Base-by-base conservation (phyloP, 176 grass and related monocot species). In the Chrysopogon serrulatus region DNA sequence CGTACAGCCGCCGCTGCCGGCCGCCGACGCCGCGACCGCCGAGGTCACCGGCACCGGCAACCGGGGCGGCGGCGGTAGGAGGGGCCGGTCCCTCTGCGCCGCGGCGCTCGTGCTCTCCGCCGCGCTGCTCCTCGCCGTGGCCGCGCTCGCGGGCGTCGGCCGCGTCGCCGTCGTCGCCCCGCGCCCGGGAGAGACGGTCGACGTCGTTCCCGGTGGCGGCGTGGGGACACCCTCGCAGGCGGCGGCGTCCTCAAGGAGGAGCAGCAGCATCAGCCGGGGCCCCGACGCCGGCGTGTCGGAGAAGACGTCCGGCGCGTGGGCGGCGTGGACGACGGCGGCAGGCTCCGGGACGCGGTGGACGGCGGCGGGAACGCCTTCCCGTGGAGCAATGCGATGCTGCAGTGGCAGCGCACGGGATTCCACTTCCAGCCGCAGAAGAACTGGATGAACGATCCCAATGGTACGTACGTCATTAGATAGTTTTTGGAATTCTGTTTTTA, bases 401-500 rank as follows among this genome's bases (percentile, higher is more conserved):
- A 92, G 11, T 99, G 93, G 93, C 96, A 99, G 45, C 93, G 91
- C 62, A 96, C 93, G 8, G 89, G 87, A 0, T 99, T 99, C 87
- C 96, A 99, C 72, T 99, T 99, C 91, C 96, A 94, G 78, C 96
- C 96, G 0, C 64, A 92, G 49, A 93, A 88, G 87, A 98, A 98
- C 73, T 98, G 96, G 96, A 98, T 98, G 93, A 98, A 98, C 79
- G 96, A 92, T 42, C 77, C 85, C 4, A 89, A 86, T 16, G 84
- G 87, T 89, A 47, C 3, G 32, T 8, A 3, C 36, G n/a, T n/a
- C n/a, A n/a, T n/a, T n/a, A n/a, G n/a, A n/a, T n/a, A n/a, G n/a
- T n/a, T n/a, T n/a, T n/a, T n/a, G n/a, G n/a, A n/a, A n/a, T n/a
- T n/a, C n/a, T n/a, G n/a, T n/a, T n/a, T n/a, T n/a, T n/a, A n/a